Conservation (phyloP, 768 basidiomycete genomes). For the Suillus hirtellus region DNA sequence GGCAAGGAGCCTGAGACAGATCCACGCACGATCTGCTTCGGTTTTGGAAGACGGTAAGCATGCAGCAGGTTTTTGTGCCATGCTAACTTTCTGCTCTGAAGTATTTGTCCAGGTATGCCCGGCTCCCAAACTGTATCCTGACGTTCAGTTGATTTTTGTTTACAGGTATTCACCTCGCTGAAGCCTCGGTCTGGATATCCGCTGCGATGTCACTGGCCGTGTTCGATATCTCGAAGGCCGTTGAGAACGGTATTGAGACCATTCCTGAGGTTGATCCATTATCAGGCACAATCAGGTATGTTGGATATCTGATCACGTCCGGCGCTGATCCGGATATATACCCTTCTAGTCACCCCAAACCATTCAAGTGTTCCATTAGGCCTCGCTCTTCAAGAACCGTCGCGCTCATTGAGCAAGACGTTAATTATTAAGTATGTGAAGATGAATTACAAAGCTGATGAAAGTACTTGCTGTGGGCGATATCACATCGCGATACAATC, state of each 20-base stretch:
- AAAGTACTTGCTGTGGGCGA: too few relatives aligned
- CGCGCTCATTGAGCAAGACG: too few relatives aligned
- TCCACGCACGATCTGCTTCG: slow-evolving; percentile 63
- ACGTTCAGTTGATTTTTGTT: slow-evolving; percentile 1
- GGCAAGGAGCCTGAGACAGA: slow-evolving; percentile 48
- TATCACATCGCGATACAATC: too few relatives aligned
- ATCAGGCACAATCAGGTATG: slow-evolving; percentile 56
- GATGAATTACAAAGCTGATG: too few relatives aligned
- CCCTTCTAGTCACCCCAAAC: too few relatives aligned
- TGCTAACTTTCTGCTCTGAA: slow-evolving; percentile 14
- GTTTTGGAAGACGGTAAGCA: slow-evolving; percentile 63
- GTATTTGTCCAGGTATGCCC: slow-evolving; percentile 32
- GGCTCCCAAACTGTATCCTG: not conserved
- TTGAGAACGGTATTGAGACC: slow-evolving; percentile 41
- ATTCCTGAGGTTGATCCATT: slow-evolving; percentile 53
- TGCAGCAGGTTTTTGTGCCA: slow-evolving; percentile 10
- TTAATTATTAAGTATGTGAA: too few relatives aligned
- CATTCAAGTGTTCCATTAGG: too few relatives aligned
- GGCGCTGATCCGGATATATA: slow-evolving; percentile 27
- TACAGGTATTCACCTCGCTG: slow-evolving; percentile 47
- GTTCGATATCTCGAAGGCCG: slow-evolving; percentile 41
- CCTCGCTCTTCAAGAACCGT: too few relatives aligned
- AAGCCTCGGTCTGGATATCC: slow-evolving; percentile 41
- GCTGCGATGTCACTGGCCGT: slow-evolving; percentile 41
- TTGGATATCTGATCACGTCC: not conserved